A percentile compares a stretch with the other conserved stretches of the same genome.
Conservation (phyloP, 2,329 filamentous ascomycete species). For the Aspergillus costaricaensis region DNA sequence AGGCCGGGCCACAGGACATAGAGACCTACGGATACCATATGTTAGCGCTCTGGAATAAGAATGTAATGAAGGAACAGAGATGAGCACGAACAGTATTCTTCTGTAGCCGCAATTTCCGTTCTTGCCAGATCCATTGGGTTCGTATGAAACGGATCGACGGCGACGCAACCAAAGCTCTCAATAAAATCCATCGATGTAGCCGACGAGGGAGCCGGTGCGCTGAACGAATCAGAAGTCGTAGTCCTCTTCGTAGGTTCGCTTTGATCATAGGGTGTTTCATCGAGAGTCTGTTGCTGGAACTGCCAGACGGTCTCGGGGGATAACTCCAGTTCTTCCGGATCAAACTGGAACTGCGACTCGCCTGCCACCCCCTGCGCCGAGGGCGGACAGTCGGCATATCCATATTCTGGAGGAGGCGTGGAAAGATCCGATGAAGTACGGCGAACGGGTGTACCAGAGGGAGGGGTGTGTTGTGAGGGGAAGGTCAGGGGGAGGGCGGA, state of each 20-base stretch:
- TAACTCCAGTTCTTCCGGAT: not conserved
- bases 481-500: not conserved
- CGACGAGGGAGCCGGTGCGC: not conserved
- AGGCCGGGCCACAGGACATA: constrained; percentile 33
- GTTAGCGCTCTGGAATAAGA: not conserved
- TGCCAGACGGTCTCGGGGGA: not conserved
- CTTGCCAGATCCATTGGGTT: constrained; percentile 21
- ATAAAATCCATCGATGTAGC: not conserved
- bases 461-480: not conserved
- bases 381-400: not conserved
- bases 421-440: not conserved
- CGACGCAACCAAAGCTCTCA: constrained; percentile 22
- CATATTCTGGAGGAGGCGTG: not conserved
- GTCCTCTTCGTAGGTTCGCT: not conserved
- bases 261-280: not conserved
- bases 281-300: not conserved
- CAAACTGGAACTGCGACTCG: not conserved
- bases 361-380: not conserved
- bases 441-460: not conserved
- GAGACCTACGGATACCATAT: constrained; percentile 18
- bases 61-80: not conserved
- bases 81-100: constrained; percentile 30
- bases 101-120: constrained; percentile 26
- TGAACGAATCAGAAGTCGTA: not conserved
- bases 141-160: constrained; percentile 31